These are phyloP conservation scores for Kalanchoe fedtschenkoi DNA, from an alignment of 164 flowering plant species.

Conservation along the genomic window DNA sequence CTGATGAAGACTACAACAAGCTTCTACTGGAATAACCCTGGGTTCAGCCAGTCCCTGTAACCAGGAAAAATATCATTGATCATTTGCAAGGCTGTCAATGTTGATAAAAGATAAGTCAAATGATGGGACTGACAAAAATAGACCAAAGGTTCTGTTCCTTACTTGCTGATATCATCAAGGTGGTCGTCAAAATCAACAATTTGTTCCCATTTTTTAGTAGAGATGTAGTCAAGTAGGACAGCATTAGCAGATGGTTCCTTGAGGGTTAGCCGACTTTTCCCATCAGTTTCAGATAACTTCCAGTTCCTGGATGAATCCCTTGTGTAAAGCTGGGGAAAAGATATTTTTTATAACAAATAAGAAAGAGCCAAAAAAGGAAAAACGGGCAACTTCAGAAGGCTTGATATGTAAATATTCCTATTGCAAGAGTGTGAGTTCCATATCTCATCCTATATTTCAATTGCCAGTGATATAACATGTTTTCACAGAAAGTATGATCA, in stretches of 20 bases:
- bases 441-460: no score
- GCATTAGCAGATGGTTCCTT: conserved; percentile 83
- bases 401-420: neutral
- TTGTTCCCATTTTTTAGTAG: conserved; percentile 61
- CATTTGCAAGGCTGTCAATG: neutral
- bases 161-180: conserved; percentile 90
- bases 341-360: neutral
- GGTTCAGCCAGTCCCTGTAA: conserved; percentile 85
- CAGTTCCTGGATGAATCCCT: conserved; percentile 74
- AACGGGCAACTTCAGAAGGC: neutral
- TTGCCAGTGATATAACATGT: neutral
- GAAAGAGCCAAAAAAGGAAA: neutral
- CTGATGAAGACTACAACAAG: neutral
- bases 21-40: conserved; percentile 56
- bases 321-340: conserved; percentile 44
- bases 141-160: conserved; percentile 8
- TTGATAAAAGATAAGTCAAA: neutral
- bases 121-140: neutral
- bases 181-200: conserved; percentile 88
- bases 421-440: neutral
- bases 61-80: neutral
- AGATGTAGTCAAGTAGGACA: conserved; percentile 62
- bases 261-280: conserved; percentile 28
- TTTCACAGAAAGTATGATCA: neutral
- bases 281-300: conserved; percentile 60